These are phyloP conservation scores for Hymenotorrendiella dingleyae DNA, from an alignment of 2,329 filamentous ascomycete genomes.

Conservation along the genomic window DNA sequence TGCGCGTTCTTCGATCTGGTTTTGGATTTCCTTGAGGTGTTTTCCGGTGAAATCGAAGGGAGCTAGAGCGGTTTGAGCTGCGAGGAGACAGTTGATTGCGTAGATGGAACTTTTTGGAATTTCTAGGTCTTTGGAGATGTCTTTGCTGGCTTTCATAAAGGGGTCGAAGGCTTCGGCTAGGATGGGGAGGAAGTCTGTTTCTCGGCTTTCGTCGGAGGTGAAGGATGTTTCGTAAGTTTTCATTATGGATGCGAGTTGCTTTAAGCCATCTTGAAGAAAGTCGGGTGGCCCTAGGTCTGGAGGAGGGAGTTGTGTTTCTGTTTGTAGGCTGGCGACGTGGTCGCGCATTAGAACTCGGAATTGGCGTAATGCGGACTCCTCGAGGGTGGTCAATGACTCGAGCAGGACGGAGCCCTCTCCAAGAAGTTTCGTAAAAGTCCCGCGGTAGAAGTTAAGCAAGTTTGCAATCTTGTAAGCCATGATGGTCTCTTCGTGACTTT, in stretches of 20 bases:
- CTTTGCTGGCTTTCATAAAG: conserved; percentile 70
- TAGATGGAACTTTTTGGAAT: conserved; percentile 62
- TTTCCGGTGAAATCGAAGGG: conserved; percentile 58
- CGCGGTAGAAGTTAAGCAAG: conserved; percentile 79
- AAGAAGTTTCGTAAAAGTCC: conserved; percentile 77
- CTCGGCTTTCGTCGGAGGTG: conserved; percentile 50
- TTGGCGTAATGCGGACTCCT: conserved; percentile 72
- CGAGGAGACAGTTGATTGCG: conserved; percentile 63
- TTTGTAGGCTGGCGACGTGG: conserved; percentile 68
- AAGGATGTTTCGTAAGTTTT: conserved; percentile 83
- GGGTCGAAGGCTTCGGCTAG: conserved; percentile 78
- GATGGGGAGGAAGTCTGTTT: conserved; percentile 68
- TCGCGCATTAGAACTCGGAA: conserved; percentile 80
- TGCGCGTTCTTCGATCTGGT: conserved; percentile 49
- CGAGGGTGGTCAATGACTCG: conserved; percentile 60
- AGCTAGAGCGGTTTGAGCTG: conserved; percentile 49
- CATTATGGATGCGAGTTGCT: conserved; percentile 72
- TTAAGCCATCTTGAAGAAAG: conserved; percentile 75
- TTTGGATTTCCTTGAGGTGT: conserved; percentile 49
- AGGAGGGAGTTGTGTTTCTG: conserved; percentile 63
- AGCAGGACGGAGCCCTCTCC: conserved; percentile 63
- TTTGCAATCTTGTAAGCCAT: conserved; percentile 87
- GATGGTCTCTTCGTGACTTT: conserved; percentile 85
- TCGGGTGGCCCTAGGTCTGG: conserved; percentile 70
- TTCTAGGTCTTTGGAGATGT: conserved; percentile 56